phyloP scores from a whole-genome alignment of 805 yeast species.

The Pichia nanzhaoensis region DNA sequence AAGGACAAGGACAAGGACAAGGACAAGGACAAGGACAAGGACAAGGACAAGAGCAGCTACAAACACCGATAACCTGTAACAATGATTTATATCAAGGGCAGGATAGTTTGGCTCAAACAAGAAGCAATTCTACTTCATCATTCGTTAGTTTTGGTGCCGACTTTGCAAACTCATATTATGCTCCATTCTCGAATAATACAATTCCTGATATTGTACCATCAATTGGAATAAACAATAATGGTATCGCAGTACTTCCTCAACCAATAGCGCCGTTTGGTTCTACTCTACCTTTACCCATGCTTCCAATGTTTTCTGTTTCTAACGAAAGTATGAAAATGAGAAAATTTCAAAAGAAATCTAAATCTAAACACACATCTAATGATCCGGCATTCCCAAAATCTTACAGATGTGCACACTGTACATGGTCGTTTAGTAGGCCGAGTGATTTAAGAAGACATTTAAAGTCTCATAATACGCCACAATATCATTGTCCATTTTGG shows the following conservation, averaged over 20 bases:
- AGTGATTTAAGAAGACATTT: slow-evolving; percentile 64
- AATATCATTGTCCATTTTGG: slow-evolving; percentile 71
- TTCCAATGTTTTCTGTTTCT: not conserved
- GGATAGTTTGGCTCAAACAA: not conserved
- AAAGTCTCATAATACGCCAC: slow-evolving; percentile 60
- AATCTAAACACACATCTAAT: slow-evolving; percentile 5
- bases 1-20: not conserved
- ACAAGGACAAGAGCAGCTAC: too few species aligned
- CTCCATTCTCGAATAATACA: not conserved
- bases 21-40: too few species aligned
- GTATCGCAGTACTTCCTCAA: not conserved
- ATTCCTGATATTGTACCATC: not conserved
- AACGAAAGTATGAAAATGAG: not conserved
- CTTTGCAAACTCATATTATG: not conserved
- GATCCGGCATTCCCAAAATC: slow-evolving; percentile 6
- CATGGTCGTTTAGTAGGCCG: slow-evolving; percentile 65
- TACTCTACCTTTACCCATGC: not conserved
- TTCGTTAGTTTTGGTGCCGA: slow-evolving; percentile 1
- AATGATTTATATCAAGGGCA: not conserved
- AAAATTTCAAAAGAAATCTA: not conserved
- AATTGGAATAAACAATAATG: not conserved
- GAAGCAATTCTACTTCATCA: slow-evolving; percentile 7
- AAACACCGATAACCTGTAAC: not conserved
- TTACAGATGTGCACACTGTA: slow-evolving; percentile 42
- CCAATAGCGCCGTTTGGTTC: slow-evolving; percentile 6